A percentile compares a stretch with the other conserved stretches of the same genome.
These are phyloP conservation scores for Colletotrichum tanaceti DNA, from an alignment of 2,329 filamentous ascomycete species.

Conservation along the genomic window DNA sequence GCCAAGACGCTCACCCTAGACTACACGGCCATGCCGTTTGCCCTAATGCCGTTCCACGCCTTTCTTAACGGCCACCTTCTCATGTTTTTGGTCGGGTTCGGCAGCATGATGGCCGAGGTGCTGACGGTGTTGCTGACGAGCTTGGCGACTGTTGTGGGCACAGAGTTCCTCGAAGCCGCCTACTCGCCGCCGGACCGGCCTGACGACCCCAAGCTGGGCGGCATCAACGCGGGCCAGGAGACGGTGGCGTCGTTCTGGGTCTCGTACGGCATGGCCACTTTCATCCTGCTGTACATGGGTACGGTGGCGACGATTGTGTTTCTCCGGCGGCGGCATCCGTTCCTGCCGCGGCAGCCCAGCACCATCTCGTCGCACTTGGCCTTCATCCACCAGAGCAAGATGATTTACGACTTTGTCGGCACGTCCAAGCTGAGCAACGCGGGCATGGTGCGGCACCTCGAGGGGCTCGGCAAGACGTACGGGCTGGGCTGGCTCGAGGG, in stretches of 20 bases:
- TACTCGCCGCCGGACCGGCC: slow-evolving; percentile 36
- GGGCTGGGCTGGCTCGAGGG: slow-evolving; percentile 82
- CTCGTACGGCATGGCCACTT: slow-evolving; percentile 69
- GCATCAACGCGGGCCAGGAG: slow-evolving; percentile 66
- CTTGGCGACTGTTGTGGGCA: slow-evolving; percentile 73
- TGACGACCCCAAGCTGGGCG: slow-evolving; percentile 36
- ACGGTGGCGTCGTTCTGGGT: slow-evolving; percentile 73
- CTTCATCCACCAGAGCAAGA: slow-evolving; percentile 83
- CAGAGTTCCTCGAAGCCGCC: slow-evolving; percentile 62
- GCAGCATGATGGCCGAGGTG: slow-evolving; percentile 78
- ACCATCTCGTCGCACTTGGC: slow-evolving; percentile 81
- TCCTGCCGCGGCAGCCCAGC: slow-evolving; percentile 81
- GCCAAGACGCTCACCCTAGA: slow-evolving; percentile 75
- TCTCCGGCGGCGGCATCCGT: slow-evolving; percentile 71
- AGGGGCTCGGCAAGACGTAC: slow-evolving; percentile 73
- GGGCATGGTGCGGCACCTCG: slow-evolving; percentile 71
- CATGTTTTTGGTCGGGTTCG: slow-evolving; percentile 75
- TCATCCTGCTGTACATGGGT: slow-evolving; percentile 75
- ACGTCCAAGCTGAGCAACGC: slow-evolving; percentile 72
- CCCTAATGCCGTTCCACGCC: slow-evolving; percentile 71
- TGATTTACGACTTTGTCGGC: slow-evolving; percentile 80
- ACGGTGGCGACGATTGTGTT: slow-evolving; percentile 71
- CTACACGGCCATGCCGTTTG: slow-evolving; percentile 78
- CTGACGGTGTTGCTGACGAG: slow-evolving; percentile 76
- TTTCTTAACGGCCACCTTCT: slow-evolving; percentile 72